A percentile compares a stretch with the other conserved stretches of the same genome.
Conservation (phyloP, 331 rosid genomes). For the Dryas integrifolia region DNA sequence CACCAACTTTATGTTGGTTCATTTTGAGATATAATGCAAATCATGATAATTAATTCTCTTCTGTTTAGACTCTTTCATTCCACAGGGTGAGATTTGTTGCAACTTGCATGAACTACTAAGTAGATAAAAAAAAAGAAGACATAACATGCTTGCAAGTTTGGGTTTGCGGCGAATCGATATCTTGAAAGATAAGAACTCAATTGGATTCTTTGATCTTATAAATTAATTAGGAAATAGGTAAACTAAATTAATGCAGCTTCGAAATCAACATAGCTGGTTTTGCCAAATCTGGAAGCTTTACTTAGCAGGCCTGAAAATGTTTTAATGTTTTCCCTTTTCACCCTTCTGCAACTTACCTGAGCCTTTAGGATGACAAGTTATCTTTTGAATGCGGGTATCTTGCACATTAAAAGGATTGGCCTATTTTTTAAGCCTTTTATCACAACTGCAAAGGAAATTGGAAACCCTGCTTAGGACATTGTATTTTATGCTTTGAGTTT, state of each 20-base stretch:
- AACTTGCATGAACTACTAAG: background rate
- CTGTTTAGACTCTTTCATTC: conserved; percentile 13
- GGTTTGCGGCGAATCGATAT: conserved; percentile 1
- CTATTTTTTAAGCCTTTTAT: background rate
- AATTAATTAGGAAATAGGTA: background rate
- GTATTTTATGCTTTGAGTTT: background rate
- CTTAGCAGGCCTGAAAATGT: background rate
- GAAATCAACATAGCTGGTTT: background rate
- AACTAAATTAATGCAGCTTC: background rate
- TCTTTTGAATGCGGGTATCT: background rate
- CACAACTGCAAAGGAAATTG: background rate
- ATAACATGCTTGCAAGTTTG: background rate
- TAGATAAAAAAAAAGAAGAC: background rate
- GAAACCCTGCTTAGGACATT: background rate
- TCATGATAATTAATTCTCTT: conserved; percentile 30
- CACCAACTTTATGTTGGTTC: conserved; percentile 52
- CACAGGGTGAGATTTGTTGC: conserved; percentile 14
- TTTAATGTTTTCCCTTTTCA: background rate
- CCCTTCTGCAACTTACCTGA: background rate
- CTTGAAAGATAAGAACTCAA: conserved; percentile 3
- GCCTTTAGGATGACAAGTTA: background rate
- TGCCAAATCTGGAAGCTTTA: conserved; percentile 6
- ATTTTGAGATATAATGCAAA: conserved; percentile 45
- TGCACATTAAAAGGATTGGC: background rate
- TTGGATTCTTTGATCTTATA: background rate